A percentile compares a stretch with the other conserved stretches of the same genome.
phyloP scores from a whole-genome alignment of 2,329 filamentous ascomycete genomes.

The Alternaria hordeiaustralica region DNA sequence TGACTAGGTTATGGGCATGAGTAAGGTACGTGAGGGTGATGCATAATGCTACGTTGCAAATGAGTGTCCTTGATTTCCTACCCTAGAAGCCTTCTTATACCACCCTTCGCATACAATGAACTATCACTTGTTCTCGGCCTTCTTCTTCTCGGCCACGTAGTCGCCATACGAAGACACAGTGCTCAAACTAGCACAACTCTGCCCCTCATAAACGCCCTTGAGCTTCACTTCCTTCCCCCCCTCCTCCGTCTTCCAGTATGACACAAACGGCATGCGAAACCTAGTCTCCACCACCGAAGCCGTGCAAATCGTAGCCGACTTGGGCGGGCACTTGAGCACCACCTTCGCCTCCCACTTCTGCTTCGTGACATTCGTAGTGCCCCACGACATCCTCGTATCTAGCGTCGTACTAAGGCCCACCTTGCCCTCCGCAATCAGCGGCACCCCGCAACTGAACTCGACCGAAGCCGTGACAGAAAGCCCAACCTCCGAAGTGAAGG shows the following conservation, averaged over 20 bases:
- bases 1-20: no score
- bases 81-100: no score
- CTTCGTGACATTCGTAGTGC: background rate
- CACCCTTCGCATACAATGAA: no score
- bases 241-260: background rate
- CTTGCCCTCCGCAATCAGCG: background rate
- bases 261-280: background rate
- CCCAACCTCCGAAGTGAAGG: background rate
- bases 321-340: background rate
- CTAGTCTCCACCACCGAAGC: background rate
- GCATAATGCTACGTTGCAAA: no score
- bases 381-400: background rate
- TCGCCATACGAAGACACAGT: background rate
- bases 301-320: background rate
- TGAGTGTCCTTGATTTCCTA: no score
- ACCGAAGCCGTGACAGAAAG: background rate
- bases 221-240: background rate
- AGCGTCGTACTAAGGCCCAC: background rate
- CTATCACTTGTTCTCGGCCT: no score
- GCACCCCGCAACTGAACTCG: background rate
- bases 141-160: no score
- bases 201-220: background rate
- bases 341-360: background rate
- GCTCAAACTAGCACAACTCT: background rate
- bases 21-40: no score